phyloP scores from a whole-genome alignment of 805 yeast genomes.

The Diddensiella santjacobensis region DNA sequence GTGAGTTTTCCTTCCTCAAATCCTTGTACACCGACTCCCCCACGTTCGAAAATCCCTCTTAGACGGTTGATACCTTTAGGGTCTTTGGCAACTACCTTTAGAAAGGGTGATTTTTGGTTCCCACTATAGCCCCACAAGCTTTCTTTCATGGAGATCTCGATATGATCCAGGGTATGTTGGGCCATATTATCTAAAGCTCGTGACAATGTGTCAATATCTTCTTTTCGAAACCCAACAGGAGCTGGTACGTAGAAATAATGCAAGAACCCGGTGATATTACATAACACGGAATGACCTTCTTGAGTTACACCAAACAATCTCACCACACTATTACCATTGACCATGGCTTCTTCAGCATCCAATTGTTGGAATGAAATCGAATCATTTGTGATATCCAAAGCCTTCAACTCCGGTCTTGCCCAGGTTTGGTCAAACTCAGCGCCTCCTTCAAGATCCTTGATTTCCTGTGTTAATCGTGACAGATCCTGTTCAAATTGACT shows the following conservation, averaged over 20 bases:
- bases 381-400: conserved; percentile 44
- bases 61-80: conserved; percentile 64
- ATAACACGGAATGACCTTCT: conserved; percentile 82
- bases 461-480: conserved; percentile 40
- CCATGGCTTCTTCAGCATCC: conserved; percentile 84
- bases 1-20: conserved; percentile 46
- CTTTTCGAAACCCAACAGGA: conserved; percentile 67
- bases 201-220: conserved; percentile 39
- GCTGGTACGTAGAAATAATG: conserved; percentile 93
- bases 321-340: conserved; percentile 50
- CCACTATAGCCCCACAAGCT: conserved; percentile 93
- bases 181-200: conserved; percentile 19
- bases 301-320: conserved; percentile 90
- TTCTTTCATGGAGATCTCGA: conserved; percentile 69
- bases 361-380: conserved; percentile 83
- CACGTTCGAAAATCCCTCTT: conserved; percentile 77
- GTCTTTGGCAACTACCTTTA: conserved; percentile 65
- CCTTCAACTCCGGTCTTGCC: conserved; percentile 53
- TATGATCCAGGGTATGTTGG: conserved; percentile 56
- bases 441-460: conserved; percentile 25
- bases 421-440: conserved; percentile 37
- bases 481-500: conserved; percentile 54
- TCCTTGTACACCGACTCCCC: conserved; percentile 48
- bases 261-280: conserved; percentile 82
- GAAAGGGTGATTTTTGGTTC: conserved; percentile 69